Percentiles rank a stretch among this genome's conserved stretches.
phyloP scores from a whole-genome alignment of 1,284 basidiomycete species.

The Rhodofomes roseus region DNA sequence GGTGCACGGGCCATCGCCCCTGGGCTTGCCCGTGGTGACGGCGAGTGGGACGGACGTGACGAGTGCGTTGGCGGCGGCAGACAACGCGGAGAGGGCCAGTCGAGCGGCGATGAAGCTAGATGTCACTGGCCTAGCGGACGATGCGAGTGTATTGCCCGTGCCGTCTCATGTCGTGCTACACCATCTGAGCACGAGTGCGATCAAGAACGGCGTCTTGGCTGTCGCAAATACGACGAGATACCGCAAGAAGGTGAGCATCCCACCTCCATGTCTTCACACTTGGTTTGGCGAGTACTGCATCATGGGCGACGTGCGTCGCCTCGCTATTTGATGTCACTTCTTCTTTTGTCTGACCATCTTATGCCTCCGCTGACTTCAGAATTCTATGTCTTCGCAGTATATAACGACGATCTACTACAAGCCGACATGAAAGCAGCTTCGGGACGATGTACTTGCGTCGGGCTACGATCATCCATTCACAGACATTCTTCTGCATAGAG shows the following conservation, averaged over 20 bases:
- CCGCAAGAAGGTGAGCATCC: slow-evolving; percentile 74
- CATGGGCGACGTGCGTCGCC: background rate
- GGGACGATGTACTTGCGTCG: background rate
- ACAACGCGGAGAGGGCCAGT: slow-evolving; percentile 11
- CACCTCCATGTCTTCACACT: too few relatives aligned
- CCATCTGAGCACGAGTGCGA: slow-evolving; percentile 94
- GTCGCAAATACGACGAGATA: slow-evolving; percentile 94
- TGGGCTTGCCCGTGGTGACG: slow-evolving; percentile 37
- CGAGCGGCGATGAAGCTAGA: slow-evolving; percentile 24
- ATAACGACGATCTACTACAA: slow-evolving; percentile 69
- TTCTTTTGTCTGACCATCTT: background rate
- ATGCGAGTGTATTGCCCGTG: slow-evolving; percentile 90
- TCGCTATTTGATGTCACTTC: background rate
- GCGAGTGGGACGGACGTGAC: slow-evolving; percentile 41
- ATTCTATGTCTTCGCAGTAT: slow-evolving; percentile 36
- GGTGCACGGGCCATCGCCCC: slow-evolving; percentile 11
- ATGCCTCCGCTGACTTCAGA: background rate
- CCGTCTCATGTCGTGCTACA: slow-evolving; percentile 95
- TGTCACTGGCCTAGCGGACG: slow-evolving; percentile 67
- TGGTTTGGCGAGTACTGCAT: background rate
- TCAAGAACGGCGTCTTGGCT: slow-evolving; percentile 90
- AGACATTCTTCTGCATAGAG: slow-evolving; percentile 2
- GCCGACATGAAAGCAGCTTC: slow-evolving; percentile 38
- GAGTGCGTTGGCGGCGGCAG: slow-evolving; percentile 11
- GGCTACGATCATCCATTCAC: background rate